phyloP scores from a whole-genome alignment of 176 grass and related monocot species.

The Panicum miliaceum region DNA sequence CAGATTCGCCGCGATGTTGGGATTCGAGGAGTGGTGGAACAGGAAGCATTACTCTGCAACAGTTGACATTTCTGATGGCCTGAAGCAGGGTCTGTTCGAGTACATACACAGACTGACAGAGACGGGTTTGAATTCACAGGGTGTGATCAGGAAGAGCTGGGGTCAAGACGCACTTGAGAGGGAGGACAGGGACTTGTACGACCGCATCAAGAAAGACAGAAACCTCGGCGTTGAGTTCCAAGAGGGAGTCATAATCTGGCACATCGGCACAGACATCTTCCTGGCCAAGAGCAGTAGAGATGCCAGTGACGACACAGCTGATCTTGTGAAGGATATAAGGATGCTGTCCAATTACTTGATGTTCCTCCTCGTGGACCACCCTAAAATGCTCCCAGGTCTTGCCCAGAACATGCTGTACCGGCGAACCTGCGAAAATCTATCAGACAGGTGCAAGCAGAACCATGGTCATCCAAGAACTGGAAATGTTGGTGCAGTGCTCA shows the following conservation, averaged over 20 bases:
- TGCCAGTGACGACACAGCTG: background rate
- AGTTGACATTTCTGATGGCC: background rate
- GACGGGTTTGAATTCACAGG: background rate
- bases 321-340: constrained; percentile 1
- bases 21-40: constrained; percentile 7
- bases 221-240: constrained; percentile 30
- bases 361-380: constrained; percentile 16
- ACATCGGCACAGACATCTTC: constrained; percentile 34
- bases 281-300: background rate
- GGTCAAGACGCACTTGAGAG: background rate
- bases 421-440: background rate
- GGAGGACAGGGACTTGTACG: background rate
- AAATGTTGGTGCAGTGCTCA: background rate
- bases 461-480: background rate
- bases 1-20: background rate
- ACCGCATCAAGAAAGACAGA: background rate
- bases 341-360: constrained; percentile 30
- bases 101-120: background rate
- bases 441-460: constrained; percentile 4
- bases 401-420: constrained; percentile 31
- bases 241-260: constrained; percentile 36
- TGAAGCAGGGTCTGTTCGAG: background rate
- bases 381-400: constrained; percentile 30
- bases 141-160: constrained; percentile 33
- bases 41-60: background rate